Conservation (phyloP, 148 eudicot genomes). For the Amaranthus hypochondriacus region DNA sequence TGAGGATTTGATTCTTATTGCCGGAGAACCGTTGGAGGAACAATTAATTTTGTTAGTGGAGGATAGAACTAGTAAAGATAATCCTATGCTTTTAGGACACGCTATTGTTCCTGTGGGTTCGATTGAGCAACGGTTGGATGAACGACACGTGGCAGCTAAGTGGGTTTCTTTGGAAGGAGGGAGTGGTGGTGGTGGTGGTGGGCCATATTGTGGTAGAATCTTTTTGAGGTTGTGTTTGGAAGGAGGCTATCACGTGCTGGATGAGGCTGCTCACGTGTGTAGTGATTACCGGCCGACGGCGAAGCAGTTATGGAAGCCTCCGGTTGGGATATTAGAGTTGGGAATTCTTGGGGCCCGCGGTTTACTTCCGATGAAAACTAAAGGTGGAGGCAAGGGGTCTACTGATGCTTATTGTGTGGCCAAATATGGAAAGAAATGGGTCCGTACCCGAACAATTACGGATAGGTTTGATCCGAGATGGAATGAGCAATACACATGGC, state of each 20-base stretch:
- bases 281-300: constrained; percentile 95
- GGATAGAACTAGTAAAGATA: constrained; percentile 65
- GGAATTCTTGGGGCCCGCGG: constrained; percentile 92
- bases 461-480: constrained; percentile 87
- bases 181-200: constrained; percentile 25
- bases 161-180: constrained; percentile 64
- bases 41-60: constrained; percentile 63
- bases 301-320: constrained; percentile 87
- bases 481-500: constrained; percentile 99
- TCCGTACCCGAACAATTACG: constrained; percentile 71
- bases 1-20: constrained; percentile 77
- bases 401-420: constrained; percentile 96
- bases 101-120: constrained; percentile 63
- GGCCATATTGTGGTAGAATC: constrained; percentile 61
- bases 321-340: constrained; percentile 77
- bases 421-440: constrained; percentile 98
- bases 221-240: constrained; percentile 72
- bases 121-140: constrained; percentile 79
- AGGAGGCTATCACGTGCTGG: constrained; percentile 96
- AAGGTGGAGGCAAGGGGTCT: constrained; percentile 74
- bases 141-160: constrained; percentile 66
- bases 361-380: constrained; percentile 76
- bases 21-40: constrained; percentile 87
- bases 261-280: constrained; percentile 96
- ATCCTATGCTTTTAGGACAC: constrained; percentile 69